Evolutionary conservation across 176 grass and related monocot species (phyloP).

Genomic region (Chloris gayana): DNA sequence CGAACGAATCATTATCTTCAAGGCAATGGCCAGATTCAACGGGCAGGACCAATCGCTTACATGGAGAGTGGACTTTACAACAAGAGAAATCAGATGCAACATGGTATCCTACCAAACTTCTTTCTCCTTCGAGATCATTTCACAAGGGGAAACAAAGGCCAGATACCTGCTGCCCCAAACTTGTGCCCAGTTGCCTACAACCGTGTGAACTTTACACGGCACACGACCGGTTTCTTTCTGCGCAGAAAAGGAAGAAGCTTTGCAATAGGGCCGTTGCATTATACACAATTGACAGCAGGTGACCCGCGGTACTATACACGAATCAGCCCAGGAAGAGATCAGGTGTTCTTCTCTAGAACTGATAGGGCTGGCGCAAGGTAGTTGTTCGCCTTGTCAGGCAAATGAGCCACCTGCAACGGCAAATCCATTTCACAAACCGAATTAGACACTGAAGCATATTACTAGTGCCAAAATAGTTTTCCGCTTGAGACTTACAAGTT

Average conservation of each 20-base stretch:
- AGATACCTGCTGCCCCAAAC: not conserved
- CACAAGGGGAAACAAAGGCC: not conserved
- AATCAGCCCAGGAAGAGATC: not conserved
- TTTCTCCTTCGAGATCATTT: not conserved
- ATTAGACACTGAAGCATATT: not conserved
- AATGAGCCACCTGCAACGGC: slow-evolving; percentile 64
- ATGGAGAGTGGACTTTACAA: not conserved
- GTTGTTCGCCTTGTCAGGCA: slow-evolving; percentile 88
- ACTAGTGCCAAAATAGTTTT: not conserved
- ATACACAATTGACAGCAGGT: not conserved
- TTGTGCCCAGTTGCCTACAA: not conserved
- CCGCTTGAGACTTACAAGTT: slow-evolving; percentile 51
- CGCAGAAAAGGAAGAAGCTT: not conserved
- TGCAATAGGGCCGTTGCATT: not conserved
- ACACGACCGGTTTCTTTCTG: not conserved
- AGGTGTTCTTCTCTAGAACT: slow-evolving; percentile 78
- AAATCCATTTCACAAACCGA: not conserved
- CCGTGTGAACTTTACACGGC: not conserved
- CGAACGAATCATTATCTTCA: not conserved
- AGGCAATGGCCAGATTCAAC: not conserved
- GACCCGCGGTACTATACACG: not conserved
- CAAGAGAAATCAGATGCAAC: not conserved
- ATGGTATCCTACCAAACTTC: not conserved
- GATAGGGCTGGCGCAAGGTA: slow-evolving; percentile 74
- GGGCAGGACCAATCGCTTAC: not conserved